Conservation (phyloP, 352 stramenopile genomes). For the Phytophthora litchii region DNA sequence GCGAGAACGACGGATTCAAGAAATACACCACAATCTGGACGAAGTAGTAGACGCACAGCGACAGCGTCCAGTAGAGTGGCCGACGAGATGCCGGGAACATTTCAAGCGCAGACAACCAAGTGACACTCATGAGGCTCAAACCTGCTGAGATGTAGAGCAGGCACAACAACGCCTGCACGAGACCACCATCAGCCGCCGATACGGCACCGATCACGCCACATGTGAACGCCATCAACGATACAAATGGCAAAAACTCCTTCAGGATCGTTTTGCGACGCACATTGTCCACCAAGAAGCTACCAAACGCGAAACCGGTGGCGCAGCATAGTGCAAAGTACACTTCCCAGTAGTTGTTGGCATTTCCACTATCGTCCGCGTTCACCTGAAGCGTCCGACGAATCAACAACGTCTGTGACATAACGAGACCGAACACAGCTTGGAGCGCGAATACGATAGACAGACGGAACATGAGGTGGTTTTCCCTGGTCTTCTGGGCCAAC, state of each 20-base stretch:
- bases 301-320: constrained; percentile 62
- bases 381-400: constrained; percentile 50
- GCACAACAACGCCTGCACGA: constrained; percentile 60
- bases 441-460: constrained; percentile 62
- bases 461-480: constrained; percentile 71
- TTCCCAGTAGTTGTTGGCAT: constrained; percentile 53
- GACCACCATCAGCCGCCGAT: constrained; percentile 35
- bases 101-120: constrained; percentile 78
- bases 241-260: constrained; percentile 86
- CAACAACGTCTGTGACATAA: constrained; percentile 77
- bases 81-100: constrained; percentile 79
- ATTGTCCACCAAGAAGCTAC: constrained; percentile 83
- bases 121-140: constrained; percentile 74
- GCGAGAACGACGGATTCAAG: constrained; percentile 62
- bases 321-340: constrained; percentile 59
- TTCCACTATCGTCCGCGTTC: constrained; percentile 21
- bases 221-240: constrained; percentile 65
- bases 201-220: constrained; percentile 57
- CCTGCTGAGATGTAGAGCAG: constrained; percentile 70
- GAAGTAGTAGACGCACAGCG: constrained; percentile 69
- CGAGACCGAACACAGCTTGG: constrained; percentile 62
- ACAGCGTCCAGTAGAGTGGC: constrained; percentile 69
- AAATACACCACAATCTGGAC: constrained; percentile 64
- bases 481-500: constrained; percentile 47
- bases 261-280: constrained; percentile 90